Evolutionary conservation across 148 eudicot species (phyloP), one percentile per base, ranked within the genome.

Genomic region (Camellia lanceoleosa): DNA sequence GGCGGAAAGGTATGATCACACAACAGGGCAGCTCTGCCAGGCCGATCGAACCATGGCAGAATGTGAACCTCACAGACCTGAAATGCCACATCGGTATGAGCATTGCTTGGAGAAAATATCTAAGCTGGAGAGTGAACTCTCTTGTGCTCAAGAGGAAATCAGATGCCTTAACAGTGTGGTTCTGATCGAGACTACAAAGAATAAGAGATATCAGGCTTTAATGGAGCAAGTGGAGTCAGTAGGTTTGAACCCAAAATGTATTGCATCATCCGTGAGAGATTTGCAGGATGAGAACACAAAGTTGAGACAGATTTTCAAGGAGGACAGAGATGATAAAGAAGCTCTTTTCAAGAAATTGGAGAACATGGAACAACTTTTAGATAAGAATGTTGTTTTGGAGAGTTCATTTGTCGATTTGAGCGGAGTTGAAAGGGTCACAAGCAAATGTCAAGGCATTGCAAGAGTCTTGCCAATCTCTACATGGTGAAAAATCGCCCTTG

Each of bases 11-110:
- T 96, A 93, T 82, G 88, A 96, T 83, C 92, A 96, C 77, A 95
- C 97, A 60, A 93, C 98, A n/a, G 98, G 98, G 76, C 98, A 96
- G 86, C 98, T 96, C 61, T 91, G 97, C 49, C 91, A 92, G 49
- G 99, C 97, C 38, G 97, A 95, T 59, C 87, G 88, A 83, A 92
- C 97, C 19, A 90, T 95, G 89, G 89, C 92, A 49, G 86, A 83
- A n/a, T 18, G 71, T 49, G 97, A 85, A 71, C 84, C 89, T 2
- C 87, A 84, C 58, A 85, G 86, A 3, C 90, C 91, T 15, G 88
- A 89, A 70, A 75, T 82, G 72, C 71, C 85, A 46, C 86, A 80
- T 62, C 81, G 76, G 83, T 91, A 93, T 20, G 82, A 90, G 80
- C 78, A 81, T 75, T 91, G 92, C 85, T 78, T 92, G 84, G 87